Base-by-base conservation (phyloP, 2,329 filamentous ascomycete genomes). In the Colletotrichum sp. region DNA sequence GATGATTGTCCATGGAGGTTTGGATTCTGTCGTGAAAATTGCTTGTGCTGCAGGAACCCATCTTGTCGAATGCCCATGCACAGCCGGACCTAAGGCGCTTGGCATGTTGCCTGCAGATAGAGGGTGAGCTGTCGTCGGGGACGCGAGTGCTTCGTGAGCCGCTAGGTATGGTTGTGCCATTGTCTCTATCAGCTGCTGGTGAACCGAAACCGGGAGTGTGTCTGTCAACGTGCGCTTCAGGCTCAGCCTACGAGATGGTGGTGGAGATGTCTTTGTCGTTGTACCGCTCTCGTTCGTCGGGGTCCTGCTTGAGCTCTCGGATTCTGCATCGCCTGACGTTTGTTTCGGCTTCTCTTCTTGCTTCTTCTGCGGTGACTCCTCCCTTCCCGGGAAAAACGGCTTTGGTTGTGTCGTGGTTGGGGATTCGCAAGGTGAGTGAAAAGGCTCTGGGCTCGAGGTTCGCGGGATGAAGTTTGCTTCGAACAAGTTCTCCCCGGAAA, bases 1-100 rank as follows among this genome's bases (percentile, higher is more conserved):
- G 69, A 98, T 91, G 75, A 99, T 98, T 1, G 96, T 99, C 94
- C 96, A 99, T 5, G 96, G 97, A 11, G 95, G 91, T 78, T 94
- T 93, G 16, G 94, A 91, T 84, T 98, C 95, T n/a, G 97, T 99
- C 9, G 96, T 98, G 83, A 99, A 99, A 73, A 99, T 98, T 69
- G 97, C 97, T 84, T 99, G 97, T 7, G 96, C 95, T 57, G 95
- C 95, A 9, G 96, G 96, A 16, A 94, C 93, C 93, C 96, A 98
- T 83, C 97, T 92, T 80, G 95, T 97, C 74, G 95, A 94, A 84
- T 98, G 96, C 11, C 94, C 94, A 84, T 98, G 96, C n/a, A 95
- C 90, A 12, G 90, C 88, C 19, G 93, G 87, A 13, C 88, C 89
- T 3, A 91, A 78, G n/a, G 87, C 83, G 19, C 85, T 85, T 4